Evolutionary conservation across 148 eudicot species (phyloP).

Genomic region (Fagopyrum tataricum): DNA sequence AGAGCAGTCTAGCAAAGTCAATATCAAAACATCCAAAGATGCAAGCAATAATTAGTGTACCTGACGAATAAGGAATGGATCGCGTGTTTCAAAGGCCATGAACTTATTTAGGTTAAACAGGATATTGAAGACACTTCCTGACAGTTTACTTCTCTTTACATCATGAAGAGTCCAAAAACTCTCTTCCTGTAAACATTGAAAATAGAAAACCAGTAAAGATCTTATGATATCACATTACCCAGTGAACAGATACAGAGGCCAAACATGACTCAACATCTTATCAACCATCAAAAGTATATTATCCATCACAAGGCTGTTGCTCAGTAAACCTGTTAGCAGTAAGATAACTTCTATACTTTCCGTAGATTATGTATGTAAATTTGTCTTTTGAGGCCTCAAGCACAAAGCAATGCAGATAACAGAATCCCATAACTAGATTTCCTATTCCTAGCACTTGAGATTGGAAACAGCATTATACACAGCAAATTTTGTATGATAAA

Average conservation of each 20-base stretch:
- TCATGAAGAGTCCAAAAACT: conserved; percentile 71
- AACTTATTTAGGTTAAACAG: conserved; percentile 94
- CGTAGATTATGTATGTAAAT: neutral
- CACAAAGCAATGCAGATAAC: neutral
- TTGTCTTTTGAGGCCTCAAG: neutral
- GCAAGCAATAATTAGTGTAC: conserved; percentile 27
- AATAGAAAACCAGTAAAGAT: conserved; percentile 1
- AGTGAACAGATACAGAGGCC: neutral
- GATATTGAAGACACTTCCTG: conserved; percentile 85
- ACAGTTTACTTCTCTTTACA: conserved; percentile 73
- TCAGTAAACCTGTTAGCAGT: neutral
- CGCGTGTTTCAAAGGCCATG: conserved; percentile 98
- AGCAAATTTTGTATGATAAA: neutral
- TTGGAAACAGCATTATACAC: neutral
- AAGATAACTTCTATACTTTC: neutral
- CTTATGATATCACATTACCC: neutral
- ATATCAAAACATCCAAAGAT: neutral
- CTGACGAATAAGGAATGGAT: conserved; percentile 97
- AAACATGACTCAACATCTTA: neutral
- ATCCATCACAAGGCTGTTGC: neutral
- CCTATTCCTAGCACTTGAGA: neutral
- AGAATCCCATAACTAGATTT: neutral
- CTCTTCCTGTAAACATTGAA: conserved; percentile 38
- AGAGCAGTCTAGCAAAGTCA: neutral
- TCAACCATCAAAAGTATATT: neutral